Evolutionary conservation across 345 rosid genomes (phyloP), one percentile per base, ranked within the genome.

Genomic region (Lagerstroemia speciosa): DNA sequence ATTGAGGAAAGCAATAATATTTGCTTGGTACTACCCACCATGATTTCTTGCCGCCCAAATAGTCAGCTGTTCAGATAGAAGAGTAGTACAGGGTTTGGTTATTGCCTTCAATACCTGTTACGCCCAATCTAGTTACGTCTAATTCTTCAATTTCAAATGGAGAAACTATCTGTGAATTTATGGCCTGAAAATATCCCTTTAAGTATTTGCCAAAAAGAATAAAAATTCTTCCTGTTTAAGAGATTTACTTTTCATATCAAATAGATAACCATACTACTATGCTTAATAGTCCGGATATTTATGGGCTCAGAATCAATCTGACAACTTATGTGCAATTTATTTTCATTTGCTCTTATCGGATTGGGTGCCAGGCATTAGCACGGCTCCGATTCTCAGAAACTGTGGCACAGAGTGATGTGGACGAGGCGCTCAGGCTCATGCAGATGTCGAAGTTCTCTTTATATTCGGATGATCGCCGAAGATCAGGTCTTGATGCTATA

Each of bases 401-500:
- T 60, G 98, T 94, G 72, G 96, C 96, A 31, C 99, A 94, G 77
- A 94, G 98, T 72, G 99, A 94, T 66, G 98, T 94, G 75, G 99
- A 94, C 69, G 99, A 94, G 72, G 98, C 99, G 53, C 89, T 94
- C 30, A 81, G 99, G 73, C 76, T 92, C 67, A 94, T 92, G 96
- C 99, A 94, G 76, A 94, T 94, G 99, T 94, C 99, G 30, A 94
- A 94, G 64, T 91, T 92, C 85, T 92, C 99, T 12, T 53, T 94
- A 81, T 94, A 94, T 77, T 83, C 97, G 1, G 99, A 94, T 76
- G 99, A 94, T 53, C 81, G 98, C 55, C 92, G 87, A 58, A 84
- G 74, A 70, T 85, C 97, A 73, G 99, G 99, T 67, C 83, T 94
- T 73, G 99, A 94, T 68, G 99, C 99, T 60, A 90, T 94, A 75